A percentile compares a stretch with the other conserved stretches of the same genome.
Evolutionary conservation across 2,329 filamentous ascomycete genomes (phyloP).

Genomic region (Botrytis squamosa): DNA sequence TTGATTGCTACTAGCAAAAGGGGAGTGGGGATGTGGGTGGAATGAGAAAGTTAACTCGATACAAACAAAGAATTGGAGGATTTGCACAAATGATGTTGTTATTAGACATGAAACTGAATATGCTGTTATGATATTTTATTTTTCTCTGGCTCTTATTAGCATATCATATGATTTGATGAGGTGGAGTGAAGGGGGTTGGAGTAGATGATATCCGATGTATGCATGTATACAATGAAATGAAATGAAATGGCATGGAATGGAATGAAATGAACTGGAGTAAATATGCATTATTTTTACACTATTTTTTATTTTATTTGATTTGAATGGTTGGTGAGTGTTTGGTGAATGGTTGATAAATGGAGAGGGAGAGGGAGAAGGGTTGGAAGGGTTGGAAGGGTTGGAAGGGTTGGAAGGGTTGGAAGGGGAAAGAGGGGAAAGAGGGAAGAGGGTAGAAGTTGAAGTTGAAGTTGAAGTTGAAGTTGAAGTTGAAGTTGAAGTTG

Average conservation of each 20-base stretch:
- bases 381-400: no score
- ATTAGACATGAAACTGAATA: slow-evolving; percentile 14
- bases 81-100: not conserved
- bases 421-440: no score
- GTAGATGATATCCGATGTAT: slow-evolving; percentile 5
- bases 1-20: not conserved
- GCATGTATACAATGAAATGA: not conserved
- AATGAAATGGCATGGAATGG: not conserved
- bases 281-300: no score
- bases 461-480: no score
- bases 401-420: no score
- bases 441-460: no score
- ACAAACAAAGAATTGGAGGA: not conserved
- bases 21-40: not conserved
- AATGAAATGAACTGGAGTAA: no score
- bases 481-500: no score
- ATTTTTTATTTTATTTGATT: not conserved
- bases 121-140: not conserved
- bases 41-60: not conserved
- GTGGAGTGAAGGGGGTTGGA: not conserved
- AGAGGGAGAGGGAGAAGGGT: no score
- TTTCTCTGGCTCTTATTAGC: not conserved
- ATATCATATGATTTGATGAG: slow-evolving; percentile 13
- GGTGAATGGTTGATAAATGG: no score
- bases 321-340: not conserved